Base-by-base conservation (phyloP, 257 asterid species). In the Rauvolfia tetraphylla region DNA sequence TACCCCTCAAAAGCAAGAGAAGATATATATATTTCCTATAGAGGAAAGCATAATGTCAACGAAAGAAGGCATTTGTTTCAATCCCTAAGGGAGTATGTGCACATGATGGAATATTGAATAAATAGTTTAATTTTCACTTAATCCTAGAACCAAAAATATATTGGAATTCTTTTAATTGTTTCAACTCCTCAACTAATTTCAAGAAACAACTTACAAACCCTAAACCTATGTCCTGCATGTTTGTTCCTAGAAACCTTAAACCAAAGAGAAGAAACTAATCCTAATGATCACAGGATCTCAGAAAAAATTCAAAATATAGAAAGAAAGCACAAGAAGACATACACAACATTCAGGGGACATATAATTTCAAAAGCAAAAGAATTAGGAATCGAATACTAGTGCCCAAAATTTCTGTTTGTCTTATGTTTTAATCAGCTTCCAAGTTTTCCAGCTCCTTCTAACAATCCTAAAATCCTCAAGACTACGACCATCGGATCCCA, bases 191-290 rank as follows among this genome's bases (percentile, higher is more conserved):
- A 56, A 56, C 31, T 23, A 56, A n/a, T 23, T 56, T n/a, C 63
- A 4, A 54, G 59, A 54, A 54, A 18, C 59, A 54, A 54, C 9
- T 14, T 49, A 1, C 1, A 10, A 49, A 54, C 59, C 27, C 42
- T 14, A 41, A 7, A 41, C n/a, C 17, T 17, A 53, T 3, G 49
- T 61, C 33, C 66, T 3, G 33, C 25, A 4, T 5, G 33, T 49
- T 27, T 31, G 46, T 33, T 34, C 65, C 23, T 23, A 25, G 46
- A 75, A 75, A 22, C 78, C 48, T 62, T 29, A 62, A 68, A 59
- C 70, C 72, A 61, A 67, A 74, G 34, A 27, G 31, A 71, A 49
- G 14, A 15, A 39, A 7, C 27, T 22, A 33, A 72, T 46, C 15
- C 75, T 63, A 17, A 49, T 23, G 25, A 44, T 20, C 3, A 8